Conservation (phyloP, 768 basidiomycete genomes). For the Suillus placidus region DNA sequence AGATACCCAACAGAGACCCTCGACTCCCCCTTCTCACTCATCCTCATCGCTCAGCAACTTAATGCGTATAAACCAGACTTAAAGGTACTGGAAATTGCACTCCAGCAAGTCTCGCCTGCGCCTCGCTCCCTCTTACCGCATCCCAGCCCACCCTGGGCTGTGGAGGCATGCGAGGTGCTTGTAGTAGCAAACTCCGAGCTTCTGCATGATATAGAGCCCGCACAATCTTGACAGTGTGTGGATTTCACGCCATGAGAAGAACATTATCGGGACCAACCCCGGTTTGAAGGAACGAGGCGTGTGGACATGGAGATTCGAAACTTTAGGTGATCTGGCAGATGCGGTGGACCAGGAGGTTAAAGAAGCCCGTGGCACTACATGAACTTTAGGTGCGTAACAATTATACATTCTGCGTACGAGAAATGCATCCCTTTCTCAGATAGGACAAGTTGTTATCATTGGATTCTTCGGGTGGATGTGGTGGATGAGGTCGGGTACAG, state of each 20-base stretch:
- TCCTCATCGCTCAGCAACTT: slow-evolving; percentile 73
- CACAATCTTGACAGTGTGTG: slow-evolving; percentile 66
- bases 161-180: slow-evolving; percentile 50
- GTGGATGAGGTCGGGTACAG: neutral
- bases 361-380: neutral
- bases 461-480: neutral
- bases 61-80: slow-evolving; percentile 73
- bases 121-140: slow-evolving; percentile 24
- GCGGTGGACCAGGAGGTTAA: slow-evolving; percentile 51
- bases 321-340: slow-evolving; percentile 60
- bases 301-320: slow-evolving; percentile 59
- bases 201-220: slow-evolving; percentile 66
- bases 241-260: slow-evolving; percentile 53
- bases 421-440: neutral
- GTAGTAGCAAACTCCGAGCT: slow-evolving; percentile 72
- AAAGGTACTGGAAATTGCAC: slow-evolving; percentile 38
- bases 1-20: slow-evolving; percentile 45
- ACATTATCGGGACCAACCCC: slow-evolving; percentile 37
- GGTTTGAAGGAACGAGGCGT: slow-evolving; percentile 46
- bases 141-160: slow-evolving; percentile 16
- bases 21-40: slow-evolving; percentile 61
- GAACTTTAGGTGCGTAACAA: neutral
- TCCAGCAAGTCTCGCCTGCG: slow-evolving; percentile 28
- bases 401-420: neutral
- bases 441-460: neutral